Evolutionary conservation across 805 yeast genomes (phyloP).

Genomic region (Debaryomyces hansenii): DNA sequence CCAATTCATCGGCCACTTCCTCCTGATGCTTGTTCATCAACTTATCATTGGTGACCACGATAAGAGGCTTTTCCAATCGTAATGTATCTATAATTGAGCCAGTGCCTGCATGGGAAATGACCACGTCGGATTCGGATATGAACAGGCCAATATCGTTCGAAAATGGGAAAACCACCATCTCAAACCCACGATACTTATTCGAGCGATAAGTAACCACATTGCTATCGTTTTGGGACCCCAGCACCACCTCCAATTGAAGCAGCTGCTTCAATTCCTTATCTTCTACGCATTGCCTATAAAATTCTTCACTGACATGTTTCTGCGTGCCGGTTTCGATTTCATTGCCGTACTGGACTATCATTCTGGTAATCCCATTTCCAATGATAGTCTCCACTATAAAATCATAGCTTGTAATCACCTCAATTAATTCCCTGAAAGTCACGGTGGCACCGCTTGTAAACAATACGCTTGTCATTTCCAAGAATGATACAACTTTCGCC

Average conservation of each 20-base stretch:
- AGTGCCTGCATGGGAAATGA: conserved; percentile 88
- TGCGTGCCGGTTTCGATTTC: conserved; percentile 29
- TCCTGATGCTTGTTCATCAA: conserved; percentile 88
- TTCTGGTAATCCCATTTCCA: conserved; percentile 31
- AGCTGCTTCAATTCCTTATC: conserved; percentile 5
- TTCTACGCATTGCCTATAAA: conserved; percentile 18
- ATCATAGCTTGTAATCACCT: conserved; percentile 31
- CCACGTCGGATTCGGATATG: conserved; percentile 52
- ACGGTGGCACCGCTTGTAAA: conserved; percentile 93
- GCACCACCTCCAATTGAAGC: not conserved
- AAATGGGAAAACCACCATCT: conserved; percentile 28
- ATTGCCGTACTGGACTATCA: conserved; percentile 33
- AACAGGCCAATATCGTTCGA: conserved; percentile 26
- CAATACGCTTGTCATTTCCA: conserved; percentile 27
- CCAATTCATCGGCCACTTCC: conserved; percentile 57
- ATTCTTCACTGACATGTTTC: conserved; percentile 21
- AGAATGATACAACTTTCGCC: not conserved
- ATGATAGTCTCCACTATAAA: conserved; percentile 36
- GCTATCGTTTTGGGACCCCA: not conserved
- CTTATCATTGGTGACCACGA: conserved; percentile 67
- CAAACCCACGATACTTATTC: conserved; percentile 5
- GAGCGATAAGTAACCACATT: conserved; percentile 1
- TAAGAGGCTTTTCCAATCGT: conserved; percentile 52
- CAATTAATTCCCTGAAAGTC: conserved; percentile 64
- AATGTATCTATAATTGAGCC: conserved; percentile 87